Evolutionary conservation across 176 grass and related monocot genomes (phyloP).

Genomic region (Elymus sibiricus): DNA sequence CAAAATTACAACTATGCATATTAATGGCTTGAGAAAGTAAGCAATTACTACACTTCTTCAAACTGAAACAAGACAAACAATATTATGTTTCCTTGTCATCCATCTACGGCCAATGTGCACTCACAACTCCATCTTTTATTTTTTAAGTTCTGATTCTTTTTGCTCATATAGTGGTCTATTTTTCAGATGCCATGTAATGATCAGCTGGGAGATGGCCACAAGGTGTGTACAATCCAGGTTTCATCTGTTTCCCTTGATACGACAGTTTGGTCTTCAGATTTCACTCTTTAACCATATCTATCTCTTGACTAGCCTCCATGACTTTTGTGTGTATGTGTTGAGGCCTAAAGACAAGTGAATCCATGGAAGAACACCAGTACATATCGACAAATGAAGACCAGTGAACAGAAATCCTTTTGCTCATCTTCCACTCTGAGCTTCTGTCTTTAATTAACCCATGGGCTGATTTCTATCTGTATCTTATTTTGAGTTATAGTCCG

Average conservation of each 20-base stretch:
- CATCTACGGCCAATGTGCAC: not conserved
- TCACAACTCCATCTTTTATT: not conserved
- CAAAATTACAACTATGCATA: not conserved
- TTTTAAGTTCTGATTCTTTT: not conserved
- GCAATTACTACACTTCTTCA: slow-evolving; percentile 6
- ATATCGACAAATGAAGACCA: not conserved
- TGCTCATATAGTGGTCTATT: not conserved
- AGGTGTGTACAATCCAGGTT: not conserved
- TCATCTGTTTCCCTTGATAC: not conserved
- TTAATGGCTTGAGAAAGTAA: not conserved
- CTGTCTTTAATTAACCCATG: not conserved
- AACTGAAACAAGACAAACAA: not conserved
- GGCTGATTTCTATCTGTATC: not conserved
- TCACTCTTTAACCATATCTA: not conserved
- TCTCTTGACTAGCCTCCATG: not conserved
- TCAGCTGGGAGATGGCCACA: not conserved
- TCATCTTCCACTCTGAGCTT: not conserved
- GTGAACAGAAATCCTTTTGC: not conserved
- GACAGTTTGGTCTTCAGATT: not conserved
- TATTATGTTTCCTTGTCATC: not conserved
- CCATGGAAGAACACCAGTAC: not conserved
- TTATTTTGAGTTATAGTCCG: too few relatives aligned
- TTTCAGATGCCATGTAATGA: not conserved
- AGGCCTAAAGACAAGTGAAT: not conserved
- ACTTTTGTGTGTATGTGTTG: not conserved